These are phyloP conservation scores for Pythium aquatile DNA, from an alignment of 352 stramenopile species.

Conservation along the genomic window DNA sequence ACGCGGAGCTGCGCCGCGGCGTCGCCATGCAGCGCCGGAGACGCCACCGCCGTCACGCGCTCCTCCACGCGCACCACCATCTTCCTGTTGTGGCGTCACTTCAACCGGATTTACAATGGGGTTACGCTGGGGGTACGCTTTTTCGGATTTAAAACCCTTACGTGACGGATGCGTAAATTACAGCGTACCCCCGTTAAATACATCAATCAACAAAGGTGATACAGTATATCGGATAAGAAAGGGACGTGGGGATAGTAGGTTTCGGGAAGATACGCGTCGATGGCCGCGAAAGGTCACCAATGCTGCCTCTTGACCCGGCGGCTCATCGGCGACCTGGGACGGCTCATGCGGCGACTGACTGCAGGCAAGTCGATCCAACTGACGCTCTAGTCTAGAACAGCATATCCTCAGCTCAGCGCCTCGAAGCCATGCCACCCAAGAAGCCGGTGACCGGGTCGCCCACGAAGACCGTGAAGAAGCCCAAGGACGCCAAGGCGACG, in stretches of 20 bases:
- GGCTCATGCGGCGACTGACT: not conserved
- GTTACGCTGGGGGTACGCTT: not conserved
- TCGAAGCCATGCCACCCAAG: constrained; percentile 48
- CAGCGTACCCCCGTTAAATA: not conserved
- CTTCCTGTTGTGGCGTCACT: constrained; percentile 5
- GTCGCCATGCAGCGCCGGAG: constrained; percentile 17
- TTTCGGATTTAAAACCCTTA: not conserved
- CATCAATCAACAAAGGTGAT: not conserved
- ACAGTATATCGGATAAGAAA: constrained; percentile 9
- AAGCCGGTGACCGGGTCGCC: constrained; percentile 39
- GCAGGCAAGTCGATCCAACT: not conserved
- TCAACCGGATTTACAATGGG: constrained; percentile 17
- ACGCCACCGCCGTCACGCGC: constrained; percentile 46
- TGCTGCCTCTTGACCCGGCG: not conserved
- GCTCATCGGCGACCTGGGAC: not conserved
- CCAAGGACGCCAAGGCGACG: constrained; percentile 43
- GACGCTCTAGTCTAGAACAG: not conserved
- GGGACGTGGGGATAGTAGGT: constrained; percentile 17
- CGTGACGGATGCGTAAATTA: not conserved
- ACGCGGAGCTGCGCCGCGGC: constrained; percentile 7
- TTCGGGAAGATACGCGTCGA: not conserved
- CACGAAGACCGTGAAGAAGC: constrained; percentile 56
- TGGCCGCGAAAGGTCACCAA: constrained; percentile 22
- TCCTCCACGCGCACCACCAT: constrained; percentile 57
- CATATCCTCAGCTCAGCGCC: not conserved